Base-by-base conservation (phyloP, 2,329 filamentous ascomycete genomes). In the Arthrobotrys conoides region DNA sequence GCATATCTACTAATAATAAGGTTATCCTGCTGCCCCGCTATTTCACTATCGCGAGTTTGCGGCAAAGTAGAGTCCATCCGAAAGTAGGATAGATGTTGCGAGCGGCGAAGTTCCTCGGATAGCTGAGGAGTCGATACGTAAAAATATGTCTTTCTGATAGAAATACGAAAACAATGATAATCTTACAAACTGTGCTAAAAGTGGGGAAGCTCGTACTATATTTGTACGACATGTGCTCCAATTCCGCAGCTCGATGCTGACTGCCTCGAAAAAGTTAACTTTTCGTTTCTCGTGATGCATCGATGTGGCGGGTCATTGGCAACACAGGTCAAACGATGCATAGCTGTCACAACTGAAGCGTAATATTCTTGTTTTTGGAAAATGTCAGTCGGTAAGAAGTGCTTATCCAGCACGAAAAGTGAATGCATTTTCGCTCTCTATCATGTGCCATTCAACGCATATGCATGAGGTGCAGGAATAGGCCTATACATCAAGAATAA, bases 201-300 rank as follows among this genome's bases (percentile, higher is more conserved):
- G 33, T 14, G 30, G 53, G 8, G 53, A 38, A 22, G n/a, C 30
- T 20, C n/a, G 33, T 6, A 16, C 14, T 38, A 10, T 16, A 38
- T 22, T 41, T 44, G 57, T 61, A n/a, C 36, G 10, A 38, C 53
- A 6, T 1, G 18, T 38, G 10, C n/a, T 18, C 53, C 9, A 38
- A 22, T 27, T 44, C 14, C 36, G 57, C 14, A 61, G 33, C 20
- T 44, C 33, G 57, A 61, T 41, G 57, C 57, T 59, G 30, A 59
- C 53, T 44, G 57, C 57, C 30, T 61, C 12, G 9, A 18, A 30
- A 30, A 10, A 61, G 10, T n/a, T 41, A n/a, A 41, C 9, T 27
- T n/a, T 61, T 38, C 20, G n/a, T 36, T 59, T 61, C 57, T 59
- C 33, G 30, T 59, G 55, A 44, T 61, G 53, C 33, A 27, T n/a